phyloP scores from a whole-genome alignment of 73 alveolate genomes.

The Paramecium pentaurelia region DNA sequence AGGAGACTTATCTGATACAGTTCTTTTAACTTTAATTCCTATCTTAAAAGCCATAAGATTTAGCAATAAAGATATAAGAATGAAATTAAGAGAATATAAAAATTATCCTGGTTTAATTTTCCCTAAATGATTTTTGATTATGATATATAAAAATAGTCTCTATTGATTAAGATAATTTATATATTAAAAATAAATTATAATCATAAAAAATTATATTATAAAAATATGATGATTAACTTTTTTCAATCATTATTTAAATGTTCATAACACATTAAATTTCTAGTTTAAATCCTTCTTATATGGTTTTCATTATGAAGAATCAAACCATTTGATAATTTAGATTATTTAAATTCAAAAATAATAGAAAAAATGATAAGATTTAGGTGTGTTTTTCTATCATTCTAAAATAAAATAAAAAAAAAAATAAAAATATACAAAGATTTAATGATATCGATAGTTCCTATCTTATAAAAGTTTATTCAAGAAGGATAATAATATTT shows the following conservation, averaged over 20 bases:
- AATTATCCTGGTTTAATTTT: background rate
- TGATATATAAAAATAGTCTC: slow-evolving; percentile 85
- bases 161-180: slow-evolving; percentile 54
- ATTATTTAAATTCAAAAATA: background rate
- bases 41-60: background rate
- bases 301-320: too few relatives aligned
- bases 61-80: background rate
- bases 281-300: too few relatives aligned
- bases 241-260: too few relatives aligned
- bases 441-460: background rate
- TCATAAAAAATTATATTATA: too few relatives aligned
- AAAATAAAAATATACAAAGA: background rate
- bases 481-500: background rate
- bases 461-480: background rate
- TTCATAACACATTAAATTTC: too few relatives aligned
- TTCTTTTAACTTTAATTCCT: background rate
- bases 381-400: background rate
- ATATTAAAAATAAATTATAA: too few relatives aligned
- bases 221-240: too few relatives aligned
- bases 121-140: slow-evolving; percentile 62
- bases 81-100: background rate
- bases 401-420: background rate
- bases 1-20: background rate
- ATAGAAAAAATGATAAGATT: background rate
- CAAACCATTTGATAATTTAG: background rate